These are phyloP conservation scores for Aspergillus versicolor DNA, from an alignment of 2,329 filamentous ascomycete genomes.

Conservation along the genomic window DNA sequence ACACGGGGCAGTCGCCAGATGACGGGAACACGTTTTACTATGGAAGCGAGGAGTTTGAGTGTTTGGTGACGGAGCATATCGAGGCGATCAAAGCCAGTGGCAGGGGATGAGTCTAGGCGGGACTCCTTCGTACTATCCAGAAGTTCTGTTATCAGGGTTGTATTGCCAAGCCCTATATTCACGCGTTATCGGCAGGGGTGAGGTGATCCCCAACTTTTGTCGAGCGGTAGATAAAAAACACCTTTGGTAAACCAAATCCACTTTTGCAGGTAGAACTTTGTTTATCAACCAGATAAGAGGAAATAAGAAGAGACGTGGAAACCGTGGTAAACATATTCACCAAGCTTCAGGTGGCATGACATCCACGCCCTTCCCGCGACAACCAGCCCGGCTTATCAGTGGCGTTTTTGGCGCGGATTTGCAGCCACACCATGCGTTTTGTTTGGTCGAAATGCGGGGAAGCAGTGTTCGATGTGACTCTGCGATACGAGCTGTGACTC, in stretches of 20 bases:
- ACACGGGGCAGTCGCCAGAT: constrained; percentile 27
- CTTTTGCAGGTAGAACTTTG: no score
- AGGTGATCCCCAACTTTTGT: neutral
- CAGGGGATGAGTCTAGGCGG: neutral
- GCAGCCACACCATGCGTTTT: neutral
- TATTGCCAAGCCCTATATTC: no score
- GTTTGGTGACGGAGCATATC: constrained; percentile 34
- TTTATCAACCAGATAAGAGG: no score
- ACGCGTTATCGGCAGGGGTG: neutral
- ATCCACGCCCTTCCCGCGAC: neutral
- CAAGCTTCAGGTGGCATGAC: neutral
- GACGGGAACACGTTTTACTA: constrained; percentile 36
- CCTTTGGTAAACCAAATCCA: no score
- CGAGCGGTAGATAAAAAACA: no score
- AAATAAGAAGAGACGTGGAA: no score
- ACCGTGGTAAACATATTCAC: neutral
- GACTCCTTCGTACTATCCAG: no score
- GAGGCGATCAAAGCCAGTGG: constrained; percentile 13
- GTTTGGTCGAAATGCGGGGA: constrained; percentile 3
- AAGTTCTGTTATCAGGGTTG: no score
- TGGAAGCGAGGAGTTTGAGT: constrained; percentile 29
- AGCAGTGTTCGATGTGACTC: neutral
- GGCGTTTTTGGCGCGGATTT: neutral
- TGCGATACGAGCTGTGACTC: neutral
- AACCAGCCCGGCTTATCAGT: neutral